phyloP scores from a whole-genome alignment of 2,329 filamentous ascomycete species.

The Dactylellina sp. region DNA sequence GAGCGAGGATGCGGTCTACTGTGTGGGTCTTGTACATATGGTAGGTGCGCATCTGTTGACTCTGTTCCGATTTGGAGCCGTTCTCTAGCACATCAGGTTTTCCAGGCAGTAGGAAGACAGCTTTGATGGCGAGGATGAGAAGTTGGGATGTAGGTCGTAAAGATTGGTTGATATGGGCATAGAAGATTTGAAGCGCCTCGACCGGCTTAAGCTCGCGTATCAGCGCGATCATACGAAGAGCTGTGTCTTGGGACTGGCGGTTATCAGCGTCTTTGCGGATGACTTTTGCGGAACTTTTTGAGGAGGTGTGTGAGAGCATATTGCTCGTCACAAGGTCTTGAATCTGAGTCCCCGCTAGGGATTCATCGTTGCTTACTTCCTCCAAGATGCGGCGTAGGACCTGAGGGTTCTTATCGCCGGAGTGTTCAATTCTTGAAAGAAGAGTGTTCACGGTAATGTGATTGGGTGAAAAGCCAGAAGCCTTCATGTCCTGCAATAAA shows the following conservation, averaged over 20 bases:
- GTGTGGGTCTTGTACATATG: conserved; percentile 28
- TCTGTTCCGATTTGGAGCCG: neutral
- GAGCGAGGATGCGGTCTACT: conserved; percentile 36
- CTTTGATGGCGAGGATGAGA: conserved; percentile 45
- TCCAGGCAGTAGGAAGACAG: conserved; percentile 29
- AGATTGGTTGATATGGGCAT: conserved; percentile 35
- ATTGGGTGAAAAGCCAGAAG: conserved; percentile 54
- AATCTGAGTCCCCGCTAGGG: conserved; percentile 41
- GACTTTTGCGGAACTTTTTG: conserved; percentile 25
- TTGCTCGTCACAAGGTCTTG: conserved; percentile 55
- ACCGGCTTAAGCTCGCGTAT: conserved; percentile 45
- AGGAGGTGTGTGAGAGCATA: conserved; percentile 45
- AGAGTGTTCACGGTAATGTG: conserved; percentile 58
- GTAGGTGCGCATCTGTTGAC: conserved; percentile 22
- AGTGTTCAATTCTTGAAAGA: conserved; percentile 57
- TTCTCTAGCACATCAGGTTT: conserved; percentile 2
- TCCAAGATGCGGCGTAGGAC: conserved; percentile 56
- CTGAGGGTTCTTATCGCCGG: conserved; percentile 27
- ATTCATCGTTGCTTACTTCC: conserved; percentile 30
- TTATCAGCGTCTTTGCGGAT: conserved; percentile 37
- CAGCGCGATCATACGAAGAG: conserved; percentile 44
- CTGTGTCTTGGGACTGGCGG: conserved; percentile 10
- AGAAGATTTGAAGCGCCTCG: conserved; percentile 38
- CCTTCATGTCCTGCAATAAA: conserved; percentile 57
- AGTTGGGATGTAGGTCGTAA: conserved; percentile 34